phyloP scores from a whole-genome alignment of 2,329 filamentous ascomycete species.

The Penicillium digitatum region DNA sequence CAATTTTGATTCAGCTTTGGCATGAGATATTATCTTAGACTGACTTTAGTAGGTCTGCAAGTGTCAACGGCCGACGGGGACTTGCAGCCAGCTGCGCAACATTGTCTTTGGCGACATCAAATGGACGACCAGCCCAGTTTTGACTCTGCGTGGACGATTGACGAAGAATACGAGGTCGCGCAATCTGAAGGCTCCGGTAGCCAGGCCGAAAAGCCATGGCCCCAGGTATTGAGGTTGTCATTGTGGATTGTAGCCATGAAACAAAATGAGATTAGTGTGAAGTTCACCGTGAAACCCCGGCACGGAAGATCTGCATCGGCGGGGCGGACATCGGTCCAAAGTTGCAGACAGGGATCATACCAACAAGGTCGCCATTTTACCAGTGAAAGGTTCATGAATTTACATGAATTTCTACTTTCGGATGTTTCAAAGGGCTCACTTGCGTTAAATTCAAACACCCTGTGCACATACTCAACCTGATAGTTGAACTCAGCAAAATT shows the following conservation, averaged over 20 bases:
- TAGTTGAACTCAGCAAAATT: background rate
- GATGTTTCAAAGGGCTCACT: background rate
- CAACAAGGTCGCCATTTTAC: background rate
- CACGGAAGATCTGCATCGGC: slow-evolving; percentile 15
- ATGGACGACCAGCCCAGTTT: slow-evolving; percentile 44
- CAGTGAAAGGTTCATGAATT: background rate
- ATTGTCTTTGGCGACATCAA: slow-evolving; percentile 64
- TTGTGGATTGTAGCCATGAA: slow-evolving; percentile 4
- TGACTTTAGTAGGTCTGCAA: slow-evolving; percentile 85
- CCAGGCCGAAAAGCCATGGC: slow-evolving; percentile 6
- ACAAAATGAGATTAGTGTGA: slow-evolving; percentile 3
- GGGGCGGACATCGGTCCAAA: slow-evolving; percentile 15
- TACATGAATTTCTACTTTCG: background rate
- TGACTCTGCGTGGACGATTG: slow-evolving; percentile 18
- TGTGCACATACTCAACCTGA: background rate
- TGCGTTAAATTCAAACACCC: background rate
- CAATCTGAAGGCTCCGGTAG: background rate
- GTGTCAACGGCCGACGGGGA: slow-evolving; percentile 73
- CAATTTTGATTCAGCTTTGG: background rate
- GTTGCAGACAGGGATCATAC: background rate
- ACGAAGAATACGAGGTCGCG: slow-evolving; percentile 5
- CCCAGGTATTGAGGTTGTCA: slow-evolving; percentile 9
- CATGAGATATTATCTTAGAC: slow-evolving; percentile 15
- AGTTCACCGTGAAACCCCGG: slow-evolving; percentile 6
- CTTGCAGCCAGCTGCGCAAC: slow-evolving; percentile 73